Conservation (phyloP, 345 rosid genomes). For the Eucalyptus viminalis region DNA sequence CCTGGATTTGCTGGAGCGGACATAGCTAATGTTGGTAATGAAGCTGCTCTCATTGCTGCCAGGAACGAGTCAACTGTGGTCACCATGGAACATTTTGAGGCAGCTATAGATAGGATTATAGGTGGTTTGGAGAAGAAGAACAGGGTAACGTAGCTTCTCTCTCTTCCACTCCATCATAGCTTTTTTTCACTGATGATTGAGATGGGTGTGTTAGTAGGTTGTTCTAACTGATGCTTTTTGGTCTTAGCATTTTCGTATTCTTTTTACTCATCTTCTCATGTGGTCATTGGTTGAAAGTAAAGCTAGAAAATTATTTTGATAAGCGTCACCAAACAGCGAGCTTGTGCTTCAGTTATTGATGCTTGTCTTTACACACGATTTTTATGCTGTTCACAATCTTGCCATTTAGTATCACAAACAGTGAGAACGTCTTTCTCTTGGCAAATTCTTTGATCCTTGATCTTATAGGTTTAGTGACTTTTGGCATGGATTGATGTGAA, state of each 20-base stretch:
- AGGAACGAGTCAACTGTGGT: slow-evolving; percentile 42
- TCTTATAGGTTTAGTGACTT: neutral
- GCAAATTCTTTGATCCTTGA: neutral
- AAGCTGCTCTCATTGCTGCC: slow-evolving; percentile 91
- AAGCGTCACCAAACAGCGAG: neutral
- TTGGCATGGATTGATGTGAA: neutral
- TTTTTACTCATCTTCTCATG: neutral
- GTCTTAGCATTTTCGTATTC: neutral
- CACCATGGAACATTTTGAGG: slow-evolving; percentile 79
- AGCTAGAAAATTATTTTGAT: neutral
- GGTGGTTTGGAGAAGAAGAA: slow-evolving; percentile 99
- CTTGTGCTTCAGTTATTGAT: neutral
- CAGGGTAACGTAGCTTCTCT: slow-evolving; percentile 28
- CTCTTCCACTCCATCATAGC: neutral
- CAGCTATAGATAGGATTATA: slow-evolving; percentile 90
- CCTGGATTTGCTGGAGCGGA: slow-evolving; percentile 99
- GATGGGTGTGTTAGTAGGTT: neutral
- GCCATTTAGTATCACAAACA: neutral
- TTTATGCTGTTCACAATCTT: neutral
- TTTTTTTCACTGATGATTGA: neutral
- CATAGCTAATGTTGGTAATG: slow-evolving; percentile 92
- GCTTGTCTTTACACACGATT: neutral
- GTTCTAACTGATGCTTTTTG: neutral
- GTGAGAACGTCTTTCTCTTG: neutral
- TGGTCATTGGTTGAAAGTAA: neutral